phyloP scores from a whole-genome alignment of 805 yeast genomes.

The Lipomyces yamadae region DNA sequence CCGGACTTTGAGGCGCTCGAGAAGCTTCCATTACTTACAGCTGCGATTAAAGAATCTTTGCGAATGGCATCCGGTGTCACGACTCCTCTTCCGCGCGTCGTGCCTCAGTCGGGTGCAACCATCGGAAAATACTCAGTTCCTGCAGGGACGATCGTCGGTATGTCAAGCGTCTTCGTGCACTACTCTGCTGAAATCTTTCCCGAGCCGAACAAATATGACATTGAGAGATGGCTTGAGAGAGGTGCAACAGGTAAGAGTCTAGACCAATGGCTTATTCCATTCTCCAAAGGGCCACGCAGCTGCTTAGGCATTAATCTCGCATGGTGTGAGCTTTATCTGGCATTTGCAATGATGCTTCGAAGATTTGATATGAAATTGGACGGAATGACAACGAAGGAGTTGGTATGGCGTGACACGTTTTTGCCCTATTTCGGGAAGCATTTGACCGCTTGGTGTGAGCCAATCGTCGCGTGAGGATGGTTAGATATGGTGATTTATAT shows the following conservation, averaged over 20 bases:
- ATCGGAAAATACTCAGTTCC: neutral
- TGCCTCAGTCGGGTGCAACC: neutral
- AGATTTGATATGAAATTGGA: neutral
- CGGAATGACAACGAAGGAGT: neutral
- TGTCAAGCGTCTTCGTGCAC: constrained; percentile 1
- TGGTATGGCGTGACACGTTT: neutral
- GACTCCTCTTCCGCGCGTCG: neutral
- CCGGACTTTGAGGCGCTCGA: neutral
- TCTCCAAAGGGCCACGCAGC: neutral
- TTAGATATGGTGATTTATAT: neutral
- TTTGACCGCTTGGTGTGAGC: neutral
- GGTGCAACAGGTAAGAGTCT: neutral
- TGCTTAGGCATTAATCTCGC: neutral
- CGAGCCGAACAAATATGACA: neutral
- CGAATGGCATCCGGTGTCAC: neutral
- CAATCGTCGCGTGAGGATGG: neutral
- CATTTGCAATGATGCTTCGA: neutral
- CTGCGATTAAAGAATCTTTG: constrained; percentile 2
- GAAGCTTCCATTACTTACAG: constrained; percentile 1
- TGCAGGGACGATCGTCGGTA: constrained; percentile 3
- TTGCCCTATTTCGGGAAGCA: constrained; percentile 1
- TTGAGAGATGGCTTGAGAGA: neutral
- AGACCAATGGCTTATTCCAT: neutral
- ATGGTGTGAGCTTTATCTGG: constrained; percentile 1
- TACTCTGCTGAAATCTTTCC: neutral